Base-by-base conservation (phyloP, 257 asterid genomes). In the Jasminum sambac region DNA sequence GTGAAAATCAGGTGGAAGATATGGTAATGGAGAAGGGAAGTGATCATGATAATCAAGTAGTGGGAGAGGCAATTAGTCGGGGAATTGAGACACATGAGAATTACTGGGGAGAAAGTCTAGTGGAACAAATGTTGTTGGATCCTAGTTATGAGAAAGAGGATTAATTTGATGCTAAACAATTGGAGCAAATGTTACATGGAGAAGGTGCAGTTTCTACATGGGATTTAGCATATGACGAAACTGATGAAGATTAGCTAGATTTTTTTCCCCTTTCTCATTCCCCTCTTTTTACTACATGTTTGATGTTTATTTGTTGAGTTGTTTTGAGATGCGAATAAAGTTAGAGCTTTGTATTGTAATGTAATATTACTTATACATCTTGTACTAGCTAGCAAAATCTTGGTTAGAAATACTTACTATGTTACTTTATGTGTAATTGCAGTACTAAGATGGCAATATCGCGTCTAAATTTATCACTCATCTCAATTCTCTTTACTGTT, bases 191-290 rank as follows among this genome's bases (percentile, higher is more conserved):
- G 55, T 34, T 67, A 24, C 72, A 68, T 37, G 75, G 65, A 25
- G 83, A 74, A 67, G 50, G 21, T 60, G 70, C 76, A 36, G 24
- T 76, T 70, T 89, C 91, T 17, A 57, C 85, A 19, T 89, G 91
- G 91, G 90, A 89, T 68, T 74, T 78, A 75, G 68, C 76, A 4
- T 83, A 83, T 62, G 67, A 38, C 1, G 75, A 82, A 24, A 25
- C 59, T 24, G 67, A 66, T 8, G 72, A 70, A 9, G 34, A 24
- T 42, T 34, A 16, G 25, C n/a, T n/a, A n/a, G n/a, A n/a, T n/a
- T n/a, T n/a, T n/a, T n/a, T n/a, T n/a, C n/a, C n/a, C n/a, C n/a
- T n/a, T n/a, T n/a, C n/a, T n/a, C n/a, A n/a, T n/a, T n/a, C n/a
- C n/a, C n/a, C n/a, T n/a, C n/a, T n/a, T n/a, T n/a, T 30, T 30